Conservation (phyloP, 345 rosid species). For the Passiflora organensis region DNA sequence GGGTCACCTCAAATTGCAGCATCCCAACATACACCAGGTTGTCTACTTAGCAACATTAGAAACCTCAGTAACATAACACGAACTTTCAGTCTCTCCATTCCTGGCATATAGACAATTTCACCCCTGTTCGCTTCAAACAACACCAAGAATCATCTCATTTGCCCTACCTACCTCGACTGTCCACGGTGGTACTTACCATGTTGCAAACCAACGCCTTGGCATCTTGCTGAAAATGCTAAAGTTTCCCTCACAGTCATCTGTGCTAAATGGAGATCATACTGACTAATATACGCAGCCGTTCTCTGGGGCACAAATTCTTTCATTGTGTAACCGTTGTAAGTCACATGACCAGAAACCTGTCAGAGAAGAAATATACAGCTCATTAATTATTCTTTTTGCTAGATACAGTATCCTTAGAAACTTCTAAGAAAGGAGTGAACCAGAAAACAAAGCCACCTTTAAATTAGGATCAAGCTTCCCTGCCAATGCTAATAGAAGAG, state of each 20-base stretch:
- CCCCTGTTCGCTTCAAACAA: too few relatives aligned
- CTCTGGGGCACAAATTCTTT: slow-evolving; percentile 56
- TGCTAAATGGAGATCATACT: slow-evolving; percentile 48
- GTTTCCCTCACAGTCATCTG: slow-evolving; percentile 70
- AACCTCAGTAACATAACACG: too few relatives aligned
- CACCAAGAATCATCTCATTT: too few relatives aligned
- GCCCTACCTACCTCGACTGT: too few relatives aligned
- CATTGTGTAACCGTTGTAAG: slow-evolving; percentile 51
- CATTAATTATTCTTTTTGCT: neutral
- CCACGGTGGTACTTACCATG: slow-evolving; percentile 30
- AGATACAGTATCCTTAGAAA: neutral
- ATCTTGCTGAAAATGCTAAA: slow-evolving; percentile 62
- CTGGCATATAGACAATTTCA: too few relatives aligned
- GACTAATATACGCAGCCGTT: slow-evolving; percentile 55
- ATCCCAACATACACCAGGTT: too few relatives aligned
- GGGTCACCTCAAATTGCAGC: too few relatives aligned
- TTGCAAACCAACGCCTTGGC: slow-evolving; percentile 48
- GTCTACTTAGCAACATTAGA: too few relatives aligned
- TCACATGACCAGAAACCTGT: slow-evolving; percentile 50
- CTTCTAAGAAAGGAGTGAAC: too few relatives aligned
- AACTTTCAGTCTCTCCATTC: too few relatives aligned
- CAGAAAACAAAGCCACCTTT: neutral
- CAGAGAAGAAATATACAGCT: neutral
- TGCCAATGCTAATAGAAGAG: slow-evolving; percentile 68
- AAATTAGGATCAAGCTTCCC: slow-evolving; percentile 53